phyloP scores from a whole-genome alignment of 176 grass and related monocot species.

The Ensete glaucum region DNA sequence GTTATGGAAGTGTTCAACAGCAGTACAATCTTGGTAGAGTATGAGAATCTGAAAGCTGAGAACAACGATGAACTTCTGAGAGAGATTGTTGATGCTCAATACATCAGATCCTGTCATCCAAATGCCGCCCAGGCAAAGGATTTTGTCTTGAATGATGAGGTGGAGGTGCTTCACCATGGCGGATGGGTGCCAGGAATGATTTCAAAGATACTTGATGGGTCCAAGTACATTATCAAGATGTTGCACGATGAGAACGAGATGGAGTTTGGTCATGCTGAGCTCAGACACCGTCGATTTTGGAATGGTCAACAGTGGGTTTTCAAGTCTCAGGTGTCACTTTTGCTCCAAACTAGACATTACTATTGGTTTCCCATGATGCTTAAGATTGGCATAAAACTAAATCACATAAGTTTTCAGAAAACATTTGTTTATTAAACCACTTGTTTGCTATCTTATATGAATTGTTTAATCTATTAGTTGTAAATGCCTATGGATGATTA shows the following conservation, averaged over 20 bases:
- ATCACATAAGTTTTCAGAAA: background rate
- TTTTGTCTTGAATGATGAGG: conserved; percentile 16
- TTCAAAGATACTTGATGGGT: background rate
- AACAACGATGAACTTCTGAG: background rate
- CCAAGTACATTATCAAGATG: conserved; percentile 23
- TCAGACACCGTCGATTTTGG: conserved; percentile 39
- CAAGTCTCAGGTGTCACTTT: conserved; percentile 21
- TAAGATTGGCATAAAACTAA: background rate
- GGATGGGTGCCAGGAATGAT: conserved; percentile 40
- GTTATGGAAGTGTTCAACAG: conserved; percentile 26
- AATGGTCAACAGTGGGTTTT: conserved; percentile 41
- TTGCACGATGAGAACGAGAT: conserved; percentile 5
- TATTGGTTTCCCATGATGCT: background rate
- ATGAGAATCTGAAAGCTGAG: conserved; percentile 25
- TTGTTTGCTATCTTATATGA: background rate
- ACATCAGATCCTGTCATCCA: conserved; percentile 33
- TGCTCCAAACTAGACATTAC: background rate
- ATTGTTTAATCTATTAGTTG: background rate
- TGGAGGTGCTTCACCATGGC: conserved; percentile 40
- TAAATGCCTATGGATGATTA: background rate
- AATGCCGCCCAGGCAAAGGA: background rate
- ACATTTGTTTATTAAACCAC: background rate
- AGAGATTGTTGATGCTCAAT: conserved; percentile 49
- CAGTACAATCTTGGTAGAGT: conserved; percentile 37
- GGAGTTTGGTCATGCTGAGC: conserved; percentile 14